Conservation (phyloP, 768 basidiomycete species). For the Kwoniella bestiolae region DNA sequence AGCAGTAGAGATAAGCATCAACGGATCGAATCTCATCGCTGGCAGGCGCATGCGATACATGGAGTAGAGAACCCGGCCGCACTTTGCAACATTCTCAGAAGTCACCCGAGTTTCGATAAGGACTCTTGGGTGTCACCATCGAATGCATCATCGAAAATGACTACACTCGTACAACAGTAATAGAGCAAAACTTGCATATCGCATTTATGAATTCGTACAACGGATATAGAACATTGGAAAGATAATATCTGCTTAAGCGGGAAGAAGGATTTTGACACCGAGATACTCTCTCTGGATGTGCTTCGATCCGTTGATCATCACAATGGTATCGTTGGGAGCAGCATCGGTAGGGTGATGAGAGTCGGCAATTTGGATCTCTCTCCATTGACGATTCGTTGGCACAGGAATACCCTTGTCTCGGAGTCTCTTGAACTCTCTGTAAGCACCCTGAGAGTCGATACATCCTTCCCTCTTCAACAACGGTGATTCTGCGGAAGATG, state of each 20-base stretch:
- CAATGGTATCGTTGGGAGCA: constrained; percentile 16
- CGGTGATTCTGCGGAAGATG: too few species aligned
- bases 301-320: constrained; percentile 6
- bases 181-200: too few species aligned
- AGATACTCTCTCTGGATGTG: constrained; percentile 41
- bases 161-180: too few species aligned
- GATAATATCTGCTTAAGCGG: constrained; percentile 25
- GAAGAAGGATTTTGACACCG: constrained; percentile 49
- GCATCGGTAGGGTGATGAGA: constrained; percentile 21
- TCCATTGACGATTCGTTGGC: constrained; percentile 39
- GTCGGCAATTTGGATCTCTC: constrained; percentile 39
- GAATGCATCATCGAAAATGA: too few species aligned
- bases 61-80: too few species aligned
- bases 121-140: too few species aligned
- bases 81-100: too few species aligned
- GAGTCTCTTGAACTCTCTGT: constrained; percentile 36
- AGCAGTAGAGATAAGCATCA: too few species aligned
- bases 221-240: background rate
- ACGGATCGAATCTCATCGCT: too few species aligned
- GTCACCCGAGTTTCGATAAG: too few species aligned
- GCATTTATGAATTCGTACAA: background rate
- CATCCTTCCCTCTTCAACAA: constrained; percentile 38
- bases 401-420: constrained; percentile 31
- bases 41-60: too few species aligned
- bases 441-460: constrained; percentile 38